A percentile compares a stretch with the other conserved stretches of the same genome.
phyloP scores from a whole-genome alignment of 1,139 yeast species.

The Zygosaccharomyces pseudobailii region DNA sequence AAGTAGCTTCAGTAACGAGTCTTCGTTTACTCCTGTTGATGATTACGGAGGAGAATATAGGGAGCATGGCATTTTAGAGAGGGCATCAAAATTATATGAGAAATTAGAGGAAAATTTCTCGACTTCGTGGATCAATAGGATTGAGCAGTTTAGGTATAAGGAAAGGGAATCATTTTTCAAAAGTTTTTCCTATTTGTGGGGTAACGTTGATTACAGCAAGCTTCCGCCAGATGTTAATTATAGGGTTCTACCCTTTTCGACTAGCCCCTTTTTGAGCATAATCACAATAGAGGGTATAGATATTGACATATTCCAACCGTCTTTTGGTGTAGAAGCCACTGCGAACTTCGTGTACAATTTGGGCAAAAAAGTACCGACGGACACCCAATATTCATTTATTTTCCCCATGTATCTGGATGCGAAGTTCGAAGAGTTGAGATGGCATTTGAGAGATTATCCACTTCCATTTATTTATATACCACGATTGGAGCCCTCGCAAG shows the following conservation, averaged over 20 bases:
- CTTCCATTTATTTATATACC: constrained; percentile 46
- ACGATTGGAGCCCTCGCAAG: constrained; percentile 36
- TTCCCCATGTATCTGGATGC: constrained; percentile 54
- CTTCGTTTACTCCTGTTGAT: constrained; percentile 13
- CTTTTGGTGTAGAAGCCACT: constrained; percentile 48
- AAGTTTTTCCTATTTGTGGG: constrained; percentile 53
- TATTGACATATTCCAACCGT: constrained; percentile 50
- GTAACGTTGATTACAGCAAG: constrained; percentile 39
- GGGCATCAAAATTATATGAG: constrained; percentile 13
- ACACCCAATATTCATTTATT: constrained; percentile 61
- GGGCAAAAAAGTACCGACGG: constrained; percentile 80
- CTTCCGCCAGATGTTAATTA: constrained; percentile 47
- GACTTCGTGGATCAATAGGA: constrained; percentile 68
- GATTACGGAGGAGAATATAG: constrained; percentile 1
- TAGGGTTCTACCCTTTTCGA: constrained; percentile 52
- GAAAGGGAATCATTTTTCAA: constrained; percentile 45
- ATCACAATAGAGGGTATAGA: constrained; percentile 55
- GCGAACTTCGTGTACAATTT: constrained; percentile 59
- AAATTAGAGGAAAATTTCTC: constrained; percentile 48
- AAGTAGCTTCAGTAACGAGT: constrained; percentile 7
- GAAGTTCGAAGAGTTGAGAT: constrained; percentile 48
- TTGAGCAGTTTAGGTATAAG: constrained; percentile 42
- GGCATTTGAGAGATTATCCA: constrained; percentile 67
- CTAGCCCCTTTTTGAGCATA: constrained; percentile 61
- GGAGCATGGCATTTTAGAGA: neutral